Base-by-base conservation (phyloP, 345 rosid species). In the Gossypium raimondii region DNA sequence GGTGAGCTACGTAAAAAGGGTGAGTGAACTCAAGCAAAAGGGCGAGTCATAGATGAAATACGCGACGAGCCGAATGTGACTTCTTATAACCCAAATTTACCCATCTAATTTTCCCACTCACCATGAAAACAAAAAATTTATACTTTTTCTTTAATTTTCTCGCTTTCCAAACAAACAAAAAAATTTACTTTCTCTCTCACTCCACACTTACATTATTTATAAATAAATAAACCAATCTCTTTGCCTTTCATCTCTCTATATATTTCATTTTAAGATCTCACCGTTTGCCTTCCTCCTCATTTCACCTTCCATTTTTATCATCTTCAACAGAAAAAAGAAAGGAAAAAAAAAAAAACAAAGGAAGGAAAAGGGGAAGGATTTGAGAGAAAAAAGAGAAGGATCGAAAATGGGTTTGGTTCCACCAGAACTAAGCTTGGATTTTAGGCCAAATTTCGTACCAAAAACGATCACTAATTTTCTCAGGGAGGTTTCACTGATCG, bases 341-440 rank as follows among this genome's bases (percentile, higher is more conserved):
- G 24, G 24, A 50, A 22, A 3, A 29, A 22, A 2, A 38, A 7
- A 34, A 34, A 34, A 24, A 3, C 18, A 22, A 3, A 51, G 4
- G 44, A 63, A 12, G 13, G 17, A 7, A 7, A 17, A 7, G 38
- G 57, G 13, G 9, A 55, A 58, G 11, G 20, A 63, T 55, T 3
- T 52, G 43, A n/a, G 59, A 52, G 43, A 45, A 17, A 44, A 59
- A 45, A 59, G 48, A 22, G 48, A 57, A 17, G 59, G 45, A 44
- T 44, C 67, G 11, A n/a, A 75, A 61, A 90, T 88, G 79, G 97
- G 90, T 84, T 86, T 88, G 76, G 55, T 84, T 85, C 82, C 82
- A 50, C 77, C 85, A 18, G 94, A 89, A 80, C 89, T 94, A 73
- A 90, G 92, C 91, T 81, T 88, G 78, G 93, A 90, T 84, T 80